Conservation (phyloP, 2,329 filamentous ascomycete genomes). For the Diaporthe vexans region DNA sequence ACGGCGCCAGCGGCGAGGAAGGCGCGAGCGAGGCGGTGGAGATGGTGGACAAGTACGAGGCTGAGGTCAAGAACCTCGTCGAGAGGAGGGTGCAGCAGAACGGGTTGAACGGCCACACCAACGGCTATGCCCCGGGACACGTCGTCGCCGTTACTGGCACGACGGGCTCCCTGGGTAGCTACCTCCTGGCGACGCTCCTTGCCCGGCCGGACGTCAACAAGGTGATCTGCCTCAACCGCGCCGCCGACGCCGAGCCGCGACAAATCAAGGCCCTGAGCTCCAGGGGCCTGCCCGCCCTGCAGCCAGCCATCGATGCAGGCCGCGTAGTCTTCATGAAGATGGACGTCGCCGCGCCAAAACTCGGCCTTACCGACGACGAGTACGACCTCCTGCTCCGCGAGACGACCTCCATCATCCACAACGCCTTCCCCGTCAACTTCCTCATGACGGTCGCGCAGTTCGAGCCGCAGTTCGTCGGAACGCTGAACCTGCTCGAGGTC, state of each 20-base stretch:
- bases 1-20: neutral
- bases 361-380: slow-evolving; percentile 54
- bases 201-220: slow-evolving; percentile 33
- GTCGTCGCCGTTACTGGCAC: slow-evolving; percentile 39
- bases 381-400: slow-evolving; percentile 48
- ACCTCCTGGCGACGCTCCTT: slow-evolving; percentile 38
- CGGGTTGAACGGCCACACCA: slow-evolving; percentile 12
- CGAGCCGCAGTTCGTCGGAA: slow-evolving; percentile 58
- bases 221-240: slow-evolving; percentile 40
- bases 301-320: slow-evolving; percentile 28
- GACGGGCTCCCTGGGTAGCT: slow-evolving; percentile 36
- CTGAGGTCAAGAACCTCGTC: slow-evolving; percentile 54
- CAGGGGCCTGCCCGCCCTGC: slow-evolving; percentile 30
- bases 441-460: slow-evolving; percentile 61
- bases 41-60: slow-evolving; percentile 39
- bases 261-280: slow-evolving; percentile 27
- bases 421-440: slow-evolving; percentile 67
- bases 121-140: slow-evolving; percentile 15
- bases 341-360: slow-evolving; percentile 53
- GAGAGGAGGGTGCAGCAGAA: slow-evolving; percentile 13
- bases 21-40: slow-evolving; percentile 8
- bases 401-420: slow-evolving; percentile 60
- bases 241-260: slow-evolving; percentile 26
- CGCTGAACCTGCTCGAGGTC: slow-evolving; percentile 57
- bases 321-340: slow-evolving; percentile 33